Base-by-base conservation (phyloP, 2,329 filamentous ascomycete genomes). In the Aspergillus pseudoglaucus region DNA sequence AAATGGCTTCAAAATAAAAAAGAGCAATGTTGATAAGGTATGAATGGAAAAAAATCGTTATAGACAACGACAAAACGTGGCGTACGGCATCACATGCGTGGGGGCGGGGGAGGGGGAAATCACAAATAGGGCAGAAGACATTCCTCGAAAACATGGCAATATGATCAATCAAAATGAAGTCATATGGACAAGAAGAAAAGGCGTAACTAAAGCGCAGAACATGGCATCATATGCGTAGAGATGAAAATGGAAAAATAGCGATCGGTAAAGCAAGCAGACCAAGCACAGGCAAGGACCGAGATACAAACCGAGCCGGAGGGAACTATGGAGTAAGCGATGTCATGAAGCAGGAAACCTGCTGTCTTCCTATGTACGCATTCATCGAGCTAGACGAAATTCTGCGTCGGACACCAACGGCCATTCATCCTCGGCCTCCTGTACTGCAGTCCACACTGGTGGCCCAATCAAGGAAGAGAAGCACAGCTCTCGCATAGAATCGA, bases 401-500 rank as follows among this genome's bases (percentile, higher is more conserved):
- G 33, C 33, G n/a, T 35, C 33, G 4, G 14, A 33, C 14, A 15
- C 32, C 32, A 30, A 30, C 25, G 25, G 9, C 25, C 25, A 30
- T 20, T 39, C 15, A 12, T 18, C 37, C 37, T 39, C 17, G 15
- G 12, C 2, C 10, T 39, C 18, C 45, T 44, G 38, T 38, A 35
- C 23, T 46, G 45, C 45, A 32, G 45, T 42, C 25, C 38, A 40
- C 9, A 22, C 33, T 42, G 42, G 6, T 18, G 17, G 37, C 23
- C 25, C 25, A 35, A 27, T 27, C 23, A 30, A 39, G 37, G n/a
- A 39, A 39, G 15, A 17, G 25, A 30, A 30, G 27, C 15, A 47
- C 14, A 27, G 38, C 18, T 43, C 40, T 45, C 45, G 43, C 43
- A 48, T 52, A 47, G 42, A 53, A 54, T 49, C 12, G 33, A 40